Percentiles rank a stretch among this genome's conserved stretches.
phyloP scores from a whole-genome alignment of 2,329 filamentous ascomycete genomes.

The Penicillium sp. region DNA sequence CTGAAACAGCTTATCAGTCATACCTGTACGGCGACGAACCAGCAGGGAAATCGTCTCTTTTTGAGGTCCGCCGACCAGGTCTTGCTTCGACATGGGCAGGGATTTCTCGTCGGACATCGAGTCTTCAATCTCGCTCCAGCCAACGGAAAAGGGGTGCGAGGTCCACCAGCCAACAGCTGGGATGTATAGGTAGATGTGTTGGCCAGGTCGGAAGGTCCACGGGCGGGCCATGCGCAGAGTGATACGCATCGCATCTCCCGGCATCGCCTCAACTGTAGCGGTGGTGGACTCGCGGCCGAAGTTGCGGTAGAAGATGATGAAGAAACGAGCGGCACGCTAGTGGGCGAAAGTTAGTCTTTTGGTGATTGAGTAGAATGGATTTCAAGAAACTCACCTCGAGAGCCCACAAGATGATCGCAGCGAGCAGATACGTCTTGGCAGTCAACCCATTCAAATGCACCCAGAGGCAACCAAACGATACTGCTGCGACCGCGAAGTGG shows the following conservation, averaged over 20 bases:
- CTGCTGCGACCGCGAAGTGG: slow-evolving; percentile 75
- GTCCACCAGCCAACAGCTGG: slow-evolving; percentile 69
- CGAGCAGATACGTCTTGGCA: slow-evolving; percentile 75
- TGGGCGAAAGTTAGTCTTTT: slow-evolving; percentile 12
- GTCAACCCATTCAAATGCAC: slow-evolving; percentile 74
- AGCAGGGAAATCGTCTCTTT: slow-evolving; percentile 75
- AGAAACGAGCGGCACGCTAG: slow-evolving; percentile 62
- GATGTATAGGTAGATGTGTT: slow-evolving; percentile 76
- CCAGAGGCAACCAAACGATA: slow-evolving; percentile 73
- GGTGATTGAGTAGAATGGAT: neutral
- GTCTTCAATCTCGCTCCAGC: slow-evolving; percentile 68
- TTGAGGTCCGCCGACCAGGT: slow-evolving; percentile 51
- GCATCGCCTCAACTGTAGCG: slow-evolving; percentile 69
- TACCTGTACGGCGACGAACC: slow-evolving; percentile 83
- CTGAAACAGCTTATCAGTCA: slow-evolving; percentile 81
- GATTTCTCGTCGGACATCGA: slow-evolving; percentile 47
- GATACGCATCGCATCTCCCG: slow-evolving; percentile 71
- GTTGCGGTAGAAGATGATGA: slow-evolving; percentile 69
- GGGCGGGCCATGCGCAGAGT: slow-evolving; percentile 71
- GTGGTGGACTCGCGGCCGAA: slow-evolving; percentile 62
- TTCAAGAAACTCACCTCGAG: slow-evolving; percentile 59
- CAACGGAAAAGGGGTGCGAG: slow-evolving; percentile 78
- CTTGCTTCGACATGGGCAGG: slow-evolving; percentile 53
- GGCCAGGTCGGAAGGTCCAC: slow-evolving; percentile 69
- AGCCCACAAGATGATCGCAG: slow-evolving; percentile 76